A percentile compares a stretch with the other conserved stretches of the same genome.
phyloP scores from a whole-genome alignment of 2,329 filamentous ascomycete genomes.

The Colletotrichum navitas region DNA sequence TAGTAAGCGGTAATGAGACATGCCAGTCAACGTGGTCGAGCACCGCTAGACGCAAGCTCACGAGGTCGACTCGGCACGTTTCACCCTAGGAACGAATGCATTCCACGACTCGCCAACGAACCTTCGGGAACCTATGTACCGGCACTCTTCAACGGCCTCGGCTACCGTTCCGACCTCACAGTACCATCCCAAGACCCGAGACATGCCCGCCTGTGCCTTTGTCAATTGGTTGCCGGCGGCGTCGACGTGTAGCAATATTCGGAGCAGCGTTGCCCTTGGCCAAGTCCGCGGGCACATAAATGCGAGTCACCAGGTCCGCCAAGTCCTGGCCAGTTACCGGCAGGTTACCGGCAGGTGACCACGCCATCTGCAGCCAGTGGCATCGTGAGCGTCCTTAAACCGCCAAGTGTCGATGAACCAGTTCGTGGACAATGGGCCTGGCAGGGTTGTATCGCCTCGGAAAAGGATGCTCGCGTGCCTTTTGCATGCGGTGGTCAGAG shows the following conservation, averaged over 20 bases:
- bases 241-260: neutral
- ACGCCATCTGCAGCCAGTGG: conserved; percentile 26
- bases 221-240: neutral
- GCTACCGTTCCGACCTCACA: neutral
- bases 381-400: conserved; percentile 14
- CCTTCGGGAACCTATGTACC: neutral
- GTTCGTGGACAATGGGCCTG: neutral
- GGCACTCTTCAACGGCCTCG: conserved; percentile 25
- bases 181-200: conserved; percentile 4
- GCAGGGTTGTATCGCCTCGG: neutral
- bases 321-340: conserved; percentile 23
- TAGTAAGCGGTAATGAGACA: conserved; percentile 13
- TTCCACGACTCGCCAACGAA: conserved; percentile 23
- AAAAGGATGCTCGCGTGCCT: neutral
- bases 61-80: conserved; percentile 35
- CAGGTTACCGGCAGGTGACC: conserved; percentile 33
- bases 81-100: conserved; percentile 34
- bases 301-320: conserved; percentile 32
- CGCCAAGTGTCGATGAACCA: neutral
- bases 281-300: conserved; percentile 15
- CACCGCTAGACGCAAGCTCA: conserved; percentile 26
- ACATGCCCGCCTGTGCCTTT: conserved; percentile 4
- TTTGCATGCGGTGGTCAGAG: neutral
- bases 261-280: conserved; percentile 6
- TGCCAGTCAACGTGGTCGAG: conserved; percentile 13